Evolutionary conservation across 257 asterid genomes (phyloP).

Genomic region (Jasminum sambac): DNA sequence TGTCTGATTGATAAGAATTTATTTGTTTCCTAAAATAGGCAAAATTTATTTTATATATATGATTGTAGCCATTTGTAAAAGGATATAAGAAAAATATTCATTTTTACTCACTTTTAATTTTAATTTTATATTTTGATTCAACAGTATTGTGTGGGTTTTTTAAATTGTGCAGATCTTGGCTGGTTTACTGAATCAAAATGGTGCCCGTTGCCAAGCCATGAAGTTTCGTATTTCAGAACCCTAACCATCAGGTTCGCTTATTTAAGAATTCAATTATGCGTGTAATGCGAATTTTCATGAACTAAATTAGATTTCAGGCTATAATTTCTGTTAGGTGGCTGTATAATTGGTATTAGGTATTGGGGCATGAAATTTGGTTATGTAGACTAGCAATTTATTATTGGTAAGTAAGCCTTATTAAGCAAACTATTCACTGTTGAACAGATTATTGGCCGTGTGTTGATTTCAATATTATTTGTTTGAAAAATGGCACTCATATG

Average conservation of each 20-base stretch:
- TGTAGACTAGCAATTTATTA: too few species aligned
- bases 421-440: not conserved
- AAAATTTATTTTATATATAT: too few species aligned
- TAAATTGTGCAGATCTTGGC: slow-evolving; percentile 67
- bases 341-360: not conserved
- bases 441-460: not conserved
- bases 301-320: not conserved
- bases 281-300: not conserved
- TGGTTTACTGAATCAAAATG: slow-evolving; percentile 72
- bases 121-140: not conserved
- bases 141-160: not conserved
- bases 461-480: not conserved
- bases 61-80: too few species aligned
- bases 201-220: slow-evolving; percentile 71
- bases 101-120: too few species aligned
- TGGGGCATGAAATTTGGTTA: not conserved
- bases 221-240: slow-evolving; percentile 95
- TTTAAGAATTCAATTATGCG: not conserved
- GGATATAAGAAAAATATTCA: too few species aligned
- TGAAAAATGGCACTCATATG: not conserved
- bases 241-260: slow-evolving; percentile 85
- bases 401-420: too few species aligned
- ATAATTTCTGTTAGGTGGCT: not conserved
- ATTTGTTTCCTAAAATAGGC: too few species aligned
- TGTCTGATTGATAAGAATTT: too few species aligned